A percentile compares a stretch with the other conserved stretches of the same genome.
Conservation (phyloP, 2,329 filamentous ascomycete species). For the Verticillium tricorpus region DNA sequence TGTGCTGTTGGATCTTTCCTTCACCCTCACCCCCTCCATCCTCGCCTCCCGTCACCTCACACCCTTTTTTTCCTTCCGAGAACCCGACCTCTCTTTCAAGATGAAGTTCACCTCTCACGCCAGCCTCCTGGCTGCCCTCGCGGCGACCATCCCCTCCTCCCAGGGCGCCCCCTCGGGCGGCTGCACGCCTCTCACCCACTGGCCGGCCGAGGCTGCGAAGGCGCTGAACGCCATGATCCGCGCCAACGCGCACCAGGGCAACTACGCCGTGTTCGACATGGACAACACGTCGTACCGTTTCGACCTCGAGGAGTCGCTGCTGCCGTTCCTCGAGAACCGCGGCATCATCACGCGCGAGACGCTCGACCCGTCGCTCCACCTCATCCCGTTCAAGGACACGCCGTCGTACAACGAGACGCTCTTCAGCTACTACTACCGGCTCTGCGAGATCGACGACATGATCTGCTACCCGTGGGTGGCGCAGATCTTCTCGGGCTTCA, state of each 20-base stretch:
- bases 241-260: conserved; percentile 29
- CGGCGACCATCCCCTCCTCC: neutral
- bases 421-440: conserved; percentile 39
- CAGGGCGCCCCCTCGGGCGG: neutral
- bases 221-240: conserved; percentile 32
- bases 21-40: no score
- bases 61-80: neutral
- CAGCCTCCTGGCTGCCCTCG: neutral
- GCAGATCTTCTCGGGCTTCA: conserved; percentile 35
- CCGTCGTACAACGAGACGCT: conserved; percentile 31
- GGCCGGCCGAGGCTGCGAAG: conserved; percentile 29
- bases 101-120: neutral
- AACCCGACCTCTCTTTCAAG: neutral
- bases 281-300: conserved; percentile 39
- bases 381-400: conserved; percentile 37
- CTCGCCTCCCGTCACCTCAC: no score
- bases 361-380: conserved; percentile 32
- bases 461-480: conserved; percentile 39
- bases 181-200: conserved; percentile 18
- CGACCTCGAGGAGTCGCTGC: conserved; percentile 37
- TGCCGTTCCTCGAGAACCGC: conserved; percentile 36
- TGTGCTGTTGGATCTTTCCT: neutral
- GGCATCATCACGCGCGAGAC: conserved; percentile 34
- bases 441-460: conserved; percentile 35
- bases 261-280: conserved; percentile 39